Evolutionary conservation across 2,329 filamentous ascomycete species (phyloP).

Genomic region (Arthrocladium fulminans): DNA sequence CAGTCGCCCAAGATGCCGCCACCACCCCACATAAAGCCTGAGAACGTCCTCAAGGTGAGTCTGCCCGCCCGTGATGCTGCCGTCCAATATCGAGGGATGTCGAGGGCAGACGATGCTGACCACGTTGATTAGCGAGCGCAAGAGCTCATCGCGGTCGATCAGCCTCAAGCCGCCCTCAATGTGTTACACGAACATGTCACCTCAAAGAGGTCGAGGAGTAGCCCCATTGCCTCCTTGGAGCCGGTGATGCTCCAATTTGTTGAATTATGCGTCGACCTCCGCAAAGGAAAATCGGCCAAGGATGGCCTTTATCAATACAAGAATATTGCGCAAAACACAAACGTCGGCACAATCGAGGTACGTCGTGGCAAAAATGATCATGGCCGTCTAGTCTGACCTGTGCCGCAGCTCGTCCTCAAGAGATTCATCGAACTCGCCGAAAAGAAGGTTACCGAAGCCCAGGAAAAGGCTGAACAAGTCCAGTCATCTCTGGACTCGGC

Average conservation of each 20-base stretch:
- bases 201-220: conserved; percentile 95
- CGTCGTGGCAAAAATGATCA: conserved; percentile 2
- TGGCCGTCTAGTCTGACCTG: conserved; percentile 12
- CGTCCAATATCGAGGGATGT: neutral
- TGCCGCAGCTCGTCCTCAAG: conserved; percentile 70
- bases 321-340: conserved; percentile 98
- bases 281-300: conserved; percentile 97
- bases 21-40: conserved; percentile 91
- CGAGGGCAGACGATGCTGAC: conserved; percentile 1
- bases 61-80: neutral
- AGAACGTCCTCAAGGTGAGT: conserved; percentile 86
- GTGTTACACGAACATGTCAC: conserved; percentile 99
- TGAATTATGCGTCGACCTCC: conserved; percentile 90
- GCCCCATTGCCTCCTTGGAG: conserved; percentile 89
- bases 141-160: conserved; percentile 96
- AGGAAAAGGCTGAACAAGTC: conserved; percentile 91
- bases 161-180: conserved; percentile 82
- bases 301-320: conserved; percentile 99
- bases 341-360: conserved; percentile 94
- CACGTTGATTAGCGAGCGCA: conserved; percentile 60
- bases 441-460: conserved; percentile 89
- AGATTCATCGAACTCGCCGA: conserved; percentile 97
- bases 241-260: conserved; percentile 98
- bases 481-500: conserved; percentile 77
- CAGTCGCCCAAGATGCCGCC: conserved; percentile 65